phyloP scores from a whole-genome alignment of 2,329 filamentous ascomycete genomes.

The Monilinia vaccinii-corymbosi region DNA sequence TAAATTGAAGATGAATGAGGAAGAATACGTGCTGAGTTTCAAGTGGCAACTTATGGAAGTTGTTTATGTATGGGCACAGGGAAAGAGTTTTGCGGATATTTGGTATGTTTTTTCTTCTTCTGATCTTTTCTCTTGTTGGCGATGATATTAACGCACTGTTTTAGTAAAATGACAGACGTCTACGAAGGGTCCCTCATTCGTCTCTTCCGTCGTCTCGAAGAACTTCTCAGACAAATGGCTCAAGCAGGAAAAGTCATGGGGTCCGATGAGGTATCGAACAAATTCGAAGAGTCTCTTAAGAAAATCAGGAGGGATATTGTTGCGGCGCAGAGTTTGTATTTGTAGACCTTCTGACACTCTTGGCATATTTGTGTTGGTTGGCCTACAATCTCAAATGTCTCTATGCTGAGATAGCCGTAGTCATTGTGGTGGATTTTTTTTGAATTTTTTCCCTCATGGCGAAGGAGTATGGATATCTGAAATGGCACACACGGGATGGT shows the following conservation, averaged over 20 bases:
- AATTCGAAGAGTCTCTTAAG: slow-evolving; percentile 77
- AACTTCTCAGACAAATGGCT: slow-evolving; percentile 88
- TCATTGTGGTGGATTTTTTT: background rate
- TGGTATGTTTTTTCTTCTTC: slow-evolving; percentile 55
- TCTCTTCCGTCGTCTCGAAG: slow-evolving; percentile 89
- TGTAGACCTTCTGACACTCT: slow-evolving; percentile 41
- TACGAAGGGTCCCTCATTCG: slow-evolving; percentile 96
- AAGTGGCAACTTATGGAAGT: slow-evolving; percentile 98
- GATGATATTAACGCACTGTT: background rate
- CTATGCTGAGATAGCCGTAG: background rate
- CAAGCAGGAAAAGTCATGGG: slow-evolving; percentile 98
- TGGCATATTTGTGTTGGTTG: background rate
- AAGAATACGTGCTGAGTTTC: slow-evolving; percentile 82
- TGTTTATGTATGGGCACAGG: slow-evolving; percentile 84
- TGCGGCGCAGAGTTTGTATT: slow-evolving; percentile 84
- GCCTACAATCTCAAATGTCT: background rate
- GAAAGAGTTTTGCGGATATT: slow-evolving; percentile 83
- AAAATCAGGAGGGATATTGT: slow-evolving; percentile 93
- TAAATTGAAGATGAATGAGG: slow-evolving; percentile 88
- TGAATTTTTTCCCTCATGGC: background rate
- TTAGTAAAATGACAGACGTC: slow-evolving; percentile 95
- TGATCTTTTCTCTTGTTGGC: background rate
- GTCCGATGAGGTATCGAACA: slow-evolving; percentile 82
- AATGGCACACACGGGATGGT: background rate
- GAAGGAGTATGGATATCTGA: background rate